These are phyloP conservation scores for Chlorella sp. DNA, from an alignment of 139 green algal genomes.

Conservation along the genomic window DNA sequence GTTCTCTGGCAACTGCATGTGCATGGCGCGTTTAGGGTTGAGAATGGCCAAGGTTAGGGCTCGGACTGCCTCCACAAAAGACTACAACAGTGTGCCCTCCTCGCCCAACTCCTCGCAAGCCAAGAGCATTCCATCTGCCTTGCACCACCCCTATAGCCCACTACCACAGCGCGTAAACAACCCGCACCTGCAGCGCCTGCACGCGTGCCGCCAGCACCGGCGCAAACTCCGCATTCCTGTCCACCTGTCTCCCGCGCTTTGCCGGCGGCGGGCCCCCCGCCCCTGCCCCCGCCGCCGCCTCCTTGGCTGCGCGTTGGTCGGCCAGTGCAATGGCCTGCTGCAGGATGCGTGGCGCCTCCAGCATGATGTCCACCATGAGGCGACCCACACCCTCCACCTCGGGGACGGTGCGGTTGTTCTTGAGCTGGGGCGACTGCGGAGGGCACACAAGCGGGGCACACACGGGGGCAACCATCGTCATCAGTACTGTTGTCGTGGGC, in stretches of 20 bases:
- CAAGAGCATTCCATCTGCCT: not conserved
- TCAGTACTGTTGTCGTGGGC: no score
- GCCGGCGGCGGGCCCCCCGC: not conserved
- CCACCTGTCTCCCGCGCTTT: not conserved
- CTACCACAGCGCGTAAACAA: not conserved
- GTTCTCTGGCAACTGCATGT: not conserved
- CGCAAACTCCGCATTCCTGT: no score
- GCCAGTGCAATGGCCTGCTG: not conserved
- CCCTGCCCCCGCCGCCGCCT: not conserved
- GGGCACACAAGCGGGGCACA: no score
- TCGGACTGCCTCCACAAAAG: no score
- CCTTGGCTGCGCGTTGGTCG: slow-evolving; percentile 2
- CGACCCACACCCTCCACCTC: slow-evolving; percentile 14
- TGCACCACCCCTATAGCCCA: not conserved
- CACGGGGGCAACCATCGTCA: no score
- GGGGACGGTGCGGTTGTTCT: slow-evolving; percentile 10
- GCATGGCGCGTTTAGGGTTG: not conserved
- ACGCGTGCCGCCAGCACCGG: not conserved
- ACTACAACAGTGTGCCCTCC: no score
- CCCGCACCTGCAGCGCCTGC: not conserved
- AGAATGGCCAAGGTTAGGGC: not conserved
- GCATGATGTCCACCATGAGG: not conserved
- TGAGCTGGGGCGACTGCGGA: not conserved
- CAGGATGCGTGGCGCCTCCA: not conserved
- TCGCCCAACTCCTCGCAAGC: no score